Evolutionary conservation across 2,329 filamentous ascomycete species (phyloP).

Genomic region (Gaeumannomyces tritici): DNA sequence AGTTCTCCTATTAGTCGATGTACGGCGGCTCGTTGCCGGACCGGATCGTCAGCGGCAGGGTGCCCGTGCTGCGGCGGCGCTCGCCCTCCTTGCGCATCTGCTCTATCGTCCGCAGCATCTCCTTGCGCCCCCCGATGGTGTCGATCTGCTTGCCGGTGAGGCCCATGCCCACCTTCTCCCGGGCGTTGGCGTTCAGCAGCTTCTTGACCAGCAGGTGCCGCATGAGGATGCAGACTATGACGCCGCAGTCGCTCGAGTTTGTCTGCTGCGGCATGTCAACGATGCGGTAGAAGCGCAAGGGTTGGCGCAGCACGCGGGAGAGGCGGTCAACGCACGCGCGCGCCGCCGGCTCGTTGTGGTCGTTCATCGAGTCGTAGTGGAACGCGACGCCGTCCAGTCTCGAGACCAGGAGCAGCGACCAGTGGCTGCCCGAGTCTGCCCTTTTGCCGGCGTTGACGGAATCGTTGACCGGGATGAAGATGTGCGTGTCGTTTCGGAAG

Average conservation of each 20-base stretch:
- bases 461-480: slow-evolving; percentile 95
- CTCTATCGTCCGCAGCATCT: slow-evolving; percentile 87
- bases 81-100: slow-evolving; percentile 79
- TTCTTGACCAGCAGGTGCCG: slow-evolving; percentile 81
- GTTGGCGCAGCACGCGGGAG: slow-evolving; percentile 53
- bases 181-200: slow-evolving; percentile 67
- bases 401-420: slow-evolving; percentile 86
- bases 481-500: slow-evolving; percentile 73
- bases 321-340: slow-evolving; percentile 60
- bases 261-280: slow-evolving; percentile 83
- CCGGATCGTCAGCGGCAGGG: background rate
- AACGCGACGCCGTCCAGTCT: slow-evolving; percentile 86
- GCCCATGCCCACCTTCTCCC: slow-evolving; percentile 89
- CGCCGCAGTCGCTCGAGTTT: slow-evolving; percentile 87
- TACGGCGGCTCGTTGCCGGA: slow-evolving; percentile 24
- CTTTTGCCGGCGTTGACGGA: slow-evolving; percentile 56
- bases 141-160: slow-evolving; percentile 80
- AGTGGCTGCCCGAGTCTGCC: slow-evolving; percentile 88
- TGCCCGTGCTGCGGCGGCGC: slow-evolving; percentile 43
- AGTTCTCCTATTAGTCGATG: slow-evolving; percentile 28
- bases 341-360: slow-evolving; percentile 68
- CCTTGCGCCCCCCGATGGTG: slow-evolving; percentile 69
- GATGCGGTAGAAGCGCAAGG: slow-evolving; percentile 69
- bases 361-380: slow-evolving; percentile 84
- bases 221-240: slow-evolving; percentile 95